These are phyloP conservation scores for Penicillium manginii DNA, from an alignment of 495 filamentous ascomycete species.

Conservation along the genomic window DNA sequence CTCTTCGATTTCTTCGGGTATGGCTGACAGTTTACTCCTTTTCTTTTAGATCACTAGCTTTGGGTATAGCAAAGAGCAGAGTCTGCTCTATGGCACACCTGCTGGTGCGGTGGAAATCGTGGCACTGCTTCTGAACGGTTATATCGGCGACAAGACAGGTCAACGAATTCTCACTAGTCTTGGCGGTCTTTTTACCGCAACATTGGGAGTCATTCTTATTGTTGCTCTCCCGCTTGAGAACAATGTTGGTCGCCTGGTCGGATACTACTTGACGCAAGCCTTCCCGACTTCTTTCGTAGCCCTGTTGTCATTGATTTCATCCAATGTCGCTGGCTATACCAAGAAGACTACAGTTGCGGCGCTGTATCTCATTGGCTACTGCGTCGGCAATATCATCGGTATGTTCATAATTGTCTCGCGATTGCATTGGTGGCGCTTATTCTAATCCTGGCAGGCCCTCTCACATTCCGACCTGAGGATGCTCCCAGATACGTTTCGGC, in stretches of 20 bases:
- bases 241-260: slow-evolving; percentile 53
- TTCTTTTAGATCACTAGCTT: slow-evolving; percentile 19
- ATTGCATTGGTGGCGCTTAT: not conserved
- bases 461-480: slow-evolving; percentile 45
- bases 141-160: slow-evolving; percentile 56
- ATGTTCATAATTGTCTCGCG: not conserved
- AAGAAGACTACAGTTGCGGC: slow-evolving; percentile 75
- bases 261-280: slow-evolving; percentile 63
- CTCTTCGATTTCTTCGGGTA: not conserved
- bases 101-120: slow-evolving; percentile 68
- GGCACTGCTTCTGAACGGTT: slow-evolving; percentile 57
- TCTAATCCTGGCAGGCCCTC: not conserved
- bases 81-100: slow-evolving; percentile 64
- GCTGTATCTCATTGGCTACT: slow-evolving; percentile 68
- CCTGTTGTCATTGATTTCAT: slow-evolving; percentile 55
- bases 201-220: slow-evolving; percentile 47
- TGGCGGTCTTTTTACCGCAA: slow-evolving; percentile 37
- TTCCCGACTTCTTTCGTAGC: slow-evolving; percentile 41
- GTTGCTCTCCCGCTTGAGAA: slow-evolving; percentile 15
- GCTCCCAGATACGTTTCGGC: slow-evolving; percentile 63
- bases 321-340: slow-evolving; percentile 71
- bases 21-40: not conserved
- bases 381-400: slow-evolving; percentile 25
- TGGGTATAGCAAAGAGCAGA: slow-evolving; percentile 57
- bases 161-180: slow-evolving; percentile 52